Evolutionary conservation across 768 basidiomycete genomes (phyloP), one percentile per base, ranked within the genome.

Genomic region (Boletus barrowsii): DNA sequence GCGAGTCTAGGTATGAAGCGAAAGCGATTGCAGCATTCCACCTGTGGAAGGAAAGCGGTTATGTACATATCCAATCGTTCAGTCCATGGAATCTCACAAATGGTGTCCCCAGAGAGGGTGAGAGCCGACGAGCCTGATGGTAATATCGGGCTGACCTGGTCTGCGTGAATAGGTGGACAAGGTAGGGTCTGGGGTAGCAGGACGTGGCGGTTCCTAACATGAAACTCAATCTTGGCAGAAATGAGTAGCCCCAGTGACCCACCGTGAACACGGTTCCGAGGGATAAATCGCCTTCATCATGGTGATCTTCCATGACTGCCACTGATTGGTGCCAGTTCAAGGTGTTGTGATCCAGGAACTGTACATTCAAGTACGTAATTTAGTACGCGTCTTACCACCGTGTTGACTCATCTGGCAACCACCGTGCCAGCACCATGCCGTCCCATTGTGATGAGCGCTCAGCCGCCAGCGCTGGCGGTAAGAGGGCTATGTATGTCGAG

Each of bases 91-190:
- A 3, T 62, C 75, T 55, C 60, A 91, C 90, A 92, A 68, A 64
- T 90, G 75, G 64, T 92, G 88, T 1, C 83, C 90, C 90, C 90
- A 93, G 5, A 93, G 73, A 1, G 89, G 86, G 63, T 92, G 91
- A 2, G 80, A 79, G 14, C 91, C 91, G 0, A 93, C 88, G 8
- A 93, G 77, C 55, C 82, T 73, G 39, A 93, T 86, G 6, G 73
- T 69, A 15, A 93, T 74, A 33, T 76, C 63, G 3, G 56, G 6
- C 4, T 49, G 43, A 24, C 45, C 56, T 13, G 32, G 26, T 22
- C 68, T 49, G 14, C 85, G 79, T 15, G 66, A 58, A 63, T 83
- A 90, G 0, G 72, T 74, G 1, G 76, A 71, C 9, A 76, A 58
- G 0, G 86, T 86, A 3, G 86, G 78, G 63, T 80, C 76, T 2